These are phyloP conservation scores for Geopyxis carbonaria DNA, from an alignment of 495 filamentous ascomycete genomes.

Conservation along the genomic window DNA sequence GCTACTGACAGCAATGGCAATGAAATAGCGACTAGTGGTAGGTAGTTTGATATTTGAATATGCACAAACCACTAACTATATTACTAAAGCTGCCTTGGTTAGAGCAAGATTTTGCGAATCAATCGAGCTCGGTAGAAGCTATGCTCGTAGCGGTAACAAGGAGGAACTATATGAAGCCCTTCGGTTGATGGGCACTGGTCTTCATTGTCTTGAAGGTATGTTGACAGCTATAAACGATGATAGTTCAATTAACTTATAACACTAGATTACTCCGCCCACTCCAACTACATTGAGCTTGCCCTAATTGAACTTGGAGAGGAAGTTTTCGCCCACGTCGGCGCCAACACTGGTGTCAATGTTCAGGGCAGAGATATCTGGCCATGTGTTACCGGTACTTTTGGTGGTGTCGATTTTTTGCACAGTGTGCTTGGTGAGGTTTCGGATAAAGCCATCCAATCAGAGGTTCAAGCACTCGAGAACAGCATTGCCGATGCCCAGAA, in stretches of 20 bases:
- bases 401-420: slow-evolving; percentile 69
- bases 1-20: slow-evolving; percentile 50
- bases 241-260: background rate
- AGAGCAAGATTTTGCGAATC: slow-evolving; percentile 51
- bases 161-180: slow-evolving; percentile 70
- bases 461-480: slow-evolving; percentile 65
- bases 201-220: slow-evolving; percentile 69
- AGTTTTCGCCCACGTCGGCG: slow-evolving; percentile 74
- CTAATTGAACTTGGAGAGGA: slow-evolving; percentile 72
- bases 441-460: slow-evolving; percentile 75
- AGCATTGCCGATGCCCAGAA: slow-evolving; percentile 45
- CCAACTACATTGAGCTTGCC: slow-evolving; percentile 74
- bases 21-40: slow-evolving; percentile 19
- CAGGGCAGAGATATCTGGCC: slow-evolving; percentile 56
- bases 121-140: slow-evolving; percentile 57
- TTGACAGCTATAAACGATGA: background rate
- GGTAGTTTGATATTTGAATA: slow-evolving; percentile 1
- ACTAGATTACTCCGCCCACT: slow-evolving; percentile 68
- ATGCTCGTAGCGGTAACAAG: slow-evolving; percentile 42
- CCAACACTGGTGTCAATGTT: slow-evolving; percentile 45
- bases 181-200: slow-evolving; percentile 64
- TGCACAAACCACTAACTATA: no score
- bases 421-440: slow-evolving; percentile 77
- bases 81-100: slow-evolving; percentile 53
- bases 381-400: slow-evolving; percentile 76